A percentile compares a stretch with the other conserved stretches of the same genome.
These are phyloP conservation scores for Dothiorella sarmentorum DNA, from an alignment of 2,329 filamentous ascomycete species.

Conservation along the genomic window DNA sequence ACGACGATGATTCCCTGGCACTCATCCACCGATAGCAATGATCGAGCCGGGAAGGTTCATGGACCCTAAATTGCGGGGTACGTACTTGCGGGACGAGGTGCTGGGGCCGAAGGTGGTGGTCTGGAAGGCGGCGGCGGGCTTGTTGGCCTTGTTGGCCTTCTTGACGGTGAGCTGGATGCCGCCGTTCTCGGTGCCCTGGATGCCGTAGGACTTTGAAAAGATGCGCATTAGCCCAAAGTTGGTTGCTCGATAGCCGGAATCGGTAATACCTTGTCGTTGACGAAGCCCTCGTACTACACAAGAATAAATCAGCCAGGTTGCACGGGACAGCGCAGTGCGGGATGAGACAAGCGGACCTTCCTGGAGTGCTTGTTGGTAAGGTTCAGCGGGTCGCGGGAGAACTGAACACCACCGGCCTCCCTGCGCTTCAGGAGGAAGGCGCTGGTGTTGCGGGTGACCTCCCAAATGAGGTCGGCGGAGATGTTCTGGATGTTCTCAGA, in stretches of 20 bases:
- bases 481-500: slow-evolving; percentile 76
- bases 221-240: background rate
- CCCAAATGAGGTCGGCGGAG: slow-evolving; percentile 90
- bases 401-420: slow-evolving; percentile 72
- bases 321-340: slow-evolving; percentile 16
- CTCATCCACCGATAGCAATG: background rate
- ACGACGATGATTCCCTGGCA: background rate
- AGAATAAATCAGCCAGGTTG: slow-evolving; percentile 26
- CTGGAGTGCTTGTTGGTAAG: slow-evolving; percentile 84
- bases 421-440: slow-evolving; percentile 89
- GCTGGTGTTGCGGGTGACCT: slow-evolving; percentile 85
- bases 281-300: slow-evolving; percentile 78
- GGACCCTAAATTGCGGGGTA: slow-evolving; percentile 24
- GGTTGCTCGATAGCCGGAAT: slow-evolving; percentile 14
- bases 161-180: slow-evolving; percentile 80
- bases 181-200: slow-evolving; percentile 72
- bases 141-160: slow-evolving; percentile 68
- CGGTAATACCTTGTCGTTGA: slow-evolving; percentile 78
- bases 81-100: slow-evolving; percentile 78
- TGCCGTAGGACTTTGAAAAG: slow-evolving; percentile 68
- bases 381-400: slow-evolving; percentile 95
- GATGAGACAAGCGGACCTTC: slow-evolving; percentile 61
- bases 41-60: too few relatives aligned
- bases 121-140: slow-evolving; percentile 66
- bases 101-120: slow-evolving; percentile 67